Conservation (phyloP, 2,329 filamentous ascomycete genomes). For the Clonostachys solani region DNA sequence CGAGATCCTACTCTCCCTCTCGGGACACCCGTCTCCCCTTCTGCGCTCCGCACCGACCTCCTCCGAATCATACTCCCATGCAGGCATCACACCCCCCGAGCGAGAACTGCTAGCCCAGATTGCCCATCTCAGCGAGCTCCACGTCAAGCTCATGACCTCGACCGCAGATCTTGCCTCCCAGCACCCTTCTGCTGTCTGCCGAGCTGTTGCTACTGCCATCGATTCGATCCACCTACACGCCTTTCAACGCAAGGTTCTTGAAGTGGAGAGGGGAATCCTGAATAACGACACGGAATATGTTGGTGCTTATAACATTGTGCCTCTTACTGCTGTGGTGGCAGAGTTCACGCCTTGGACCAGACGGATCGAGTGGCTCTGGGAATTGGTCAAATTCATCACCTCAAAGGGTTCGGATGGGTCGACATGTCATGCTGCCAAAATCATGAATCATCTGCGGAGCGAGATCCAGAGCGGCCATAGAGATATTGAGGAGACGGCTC, state of each 20-base stretch:
- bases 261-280: conserved; percentile 78
- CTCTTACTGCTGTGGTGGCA: conserved; percentile 76
- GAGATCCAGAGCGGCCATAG: conserved; percentile 85
- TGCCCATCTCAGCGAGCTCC: conserved; percentile 72
- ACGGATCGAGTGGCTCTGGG: conserved; percentile 82
- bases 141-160: conserved; percentile 66
- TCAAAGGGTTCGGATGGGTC: conserved; percentile 8
- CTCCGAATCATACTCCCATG: conserved; percentile 24
- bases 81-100: conserved; percentile 70
- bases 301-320: conserved; percentile 90
- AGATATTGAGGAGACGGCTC: conserved; percentile 75
- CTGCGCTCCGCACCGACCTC: conserved; percentile 53
- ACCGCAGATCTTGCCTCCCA: conserved; percentile 62
- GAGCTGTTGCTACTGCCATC: conserved; percentile 79
- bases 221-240: conserved; percentile 68
- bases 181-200: conserved; percentile 79
- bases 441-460: conserved; percentile 73
- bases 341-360: conserved; percentile 87
- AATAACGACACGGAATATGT: conserved; percentile 74
- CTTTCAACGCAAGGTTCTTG: conserved; percentile 80
- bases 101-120: conserved; percentile 75
- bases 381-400: conserved; percentile 65
- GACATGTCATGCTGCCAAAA: conserved; percentile 60
- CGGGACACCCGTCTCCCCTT: conserved; percentile 86
- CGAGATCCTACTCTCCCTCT: conserved; percentile 95